These are phyloP conservation scores for Citrus sinensis DNA, from an alignment of 345 rosid species.

Conservation along the genomic window DNA sequence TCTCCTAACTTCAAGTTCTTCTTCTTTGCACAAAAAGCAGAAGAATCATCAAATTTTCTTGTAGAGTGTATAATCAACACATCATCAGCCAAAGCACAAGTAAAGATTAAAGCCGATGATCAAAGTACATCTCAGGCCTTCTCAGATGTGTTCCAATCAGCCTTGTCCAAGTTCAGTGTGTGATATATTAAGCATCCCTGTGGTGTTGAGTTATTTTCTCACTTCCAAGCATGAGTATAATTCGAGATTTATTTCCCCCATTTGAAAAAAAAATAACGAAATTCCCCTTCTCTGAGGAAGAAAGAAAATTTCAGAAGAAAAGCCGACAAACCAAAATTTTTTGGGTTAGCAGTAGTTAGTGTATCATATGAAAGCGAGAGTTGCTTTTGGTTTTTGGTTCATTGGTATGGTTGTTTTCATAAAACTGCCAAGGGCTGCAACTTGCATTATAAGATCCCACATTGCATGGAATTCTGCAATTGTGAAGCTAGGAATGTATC, in stretches of 20 bases:
- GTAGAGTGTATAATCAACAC: conserved; percentile 86
- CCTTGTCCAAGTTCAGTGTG: conserved; percentile 61
- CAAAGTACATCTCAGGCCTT: conserved; percentile 64
- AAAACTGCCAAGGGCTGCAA: neutral
- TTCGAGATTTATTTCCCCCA: neutral
- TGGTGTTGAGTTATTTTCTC: neutral
- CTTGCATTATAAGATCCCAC: neutral
- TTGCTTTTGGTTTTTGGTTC: neutral
- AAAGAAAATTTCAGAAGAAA: neutral
- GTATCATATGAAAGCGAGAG: conserved; percentile 16
- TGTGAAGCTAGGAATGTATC: conserved; percentile 4
- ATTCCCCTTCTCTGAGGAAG: neutral
- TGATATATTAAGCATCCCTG: conserved; percentile 20
- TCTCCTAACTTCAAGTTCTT: conserved; percentile 87
- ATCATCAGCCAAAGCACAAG: conserved; percentile 66
- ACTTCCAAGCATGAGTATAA: neutral
- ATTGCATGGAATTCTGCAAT: neutral
- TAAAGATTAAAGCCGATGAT: conserved; percentile 84
- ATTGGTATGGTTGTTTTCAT: neutral
- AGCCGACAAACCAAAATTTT: neutral
- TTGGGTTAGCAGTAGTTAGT: conserved; percentile 19
- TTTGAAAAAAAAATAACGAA: no score
- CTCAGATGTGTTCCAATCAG: conserved; percentile 50
- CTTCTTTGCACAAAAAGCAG: conserved; percentile 88
- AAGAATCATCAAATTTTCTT: conserved; percentile 60